These are phyloP conservation scores for Tausonia pullulans DNA, from an alignment of 1,284 basidiomycete species.

Conservation along the genomic window DNA sequence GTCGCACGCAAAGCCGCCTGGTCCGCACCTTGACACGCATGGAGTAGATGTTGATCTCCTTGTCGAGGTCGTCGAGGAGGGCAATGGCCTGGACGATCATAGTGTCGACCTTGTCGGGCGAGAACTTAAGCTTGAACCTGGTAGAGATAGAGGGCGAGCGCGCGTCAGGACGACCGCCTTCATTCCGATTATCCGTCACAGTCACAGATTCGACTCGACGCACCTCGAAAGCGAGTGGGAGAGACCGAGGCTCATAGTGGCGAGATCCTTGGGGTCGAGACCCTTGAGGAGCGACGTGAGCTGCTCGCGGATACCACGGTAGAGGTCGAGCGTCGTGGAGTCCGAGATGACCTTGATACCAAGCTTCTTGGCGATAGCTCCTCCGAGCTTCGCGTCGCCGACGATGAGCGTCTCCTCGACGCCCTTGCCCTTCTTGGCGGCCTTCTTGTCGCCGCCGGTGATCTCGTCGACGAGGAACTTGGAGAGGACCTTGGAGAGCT, in stretches of 20 bases:
- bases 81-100: constrained; percentile 99
- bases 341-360: constrained; percentile 74
- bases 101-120: constrained; percentile 97
- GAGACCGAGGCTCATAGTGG: constrained; percentile 95
- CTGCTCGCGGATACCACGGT: constrained; percentile 90
- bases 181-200: not conserved
- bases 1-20: not conserved
- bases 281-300: constrained; percentile 77
- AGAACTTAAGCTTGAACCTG: constrained; percentile 98
- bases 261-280: constrained; percentile 85
- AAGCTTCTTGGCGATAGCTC: constrained; percentile 82
- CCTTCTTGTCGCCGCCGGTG: constrained; percentile 39
- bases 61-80: constrained; percentile 95
- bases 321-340: constrained; percentile 64
- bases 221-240: constrained; percentile 89
- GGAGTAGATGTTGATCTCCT: constrained; percentile 98
- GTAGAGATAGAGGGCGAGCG: not conserved
- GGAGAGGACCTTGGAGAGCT: constrained; percentile 84
- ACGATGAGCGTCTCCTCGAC: constrained; percentile 76
- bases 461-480: constrained; percentile 86
- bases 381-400: constrained; percentile 82
- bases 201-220: constrained; percentile 17
- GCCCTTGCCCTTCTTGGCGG: constrained; percentile 62
- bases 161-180: not conserved
- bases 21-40: constrained; percentile 77